Evolutionary conservation across 2,329 filamentous ascomycete species (phyloP), one percentile per base, ranked within the genome.

Genomic region (Calcarisporium arbuscula): DNA sequence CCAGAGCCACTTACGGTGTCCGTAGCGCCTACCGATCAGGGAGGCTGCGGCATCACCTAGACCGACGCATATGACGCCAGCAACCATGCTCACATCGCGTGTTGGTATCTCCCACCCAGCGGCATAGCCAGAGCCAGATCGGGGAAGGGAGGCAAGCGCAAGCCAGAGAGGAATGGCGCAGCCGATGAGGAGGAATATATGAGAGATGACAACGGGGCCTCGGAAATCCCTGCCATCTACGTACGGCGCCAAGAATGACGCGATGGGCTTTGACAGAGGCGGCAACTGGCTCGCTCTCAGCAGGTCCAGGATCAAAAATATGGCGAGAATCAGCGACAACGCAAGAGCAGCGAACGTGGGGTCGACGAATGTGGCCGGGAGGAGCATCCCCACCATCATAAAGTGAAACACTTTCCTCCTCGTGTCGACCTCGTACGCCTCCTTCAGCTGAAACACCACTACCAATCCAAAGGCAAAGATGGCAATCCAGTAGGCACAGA

Each of bases 371-470:
- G 82, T 85, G 2, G 85, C 79, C 0, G 92, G 89, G 3, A 96
- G 70, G 36, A 98, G 81, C 86, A 98, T 95, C 36, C 80, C 79
- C 7, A 96, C 90, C 84, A 96, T 96, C 73, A 90, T 95, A 47
- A 94, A 94, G 58, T 98, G 92, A 57, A 98, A 98, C 17, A 96
- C 85, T 60, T 98, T 98, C 32, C 92, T 80, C 32, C 92, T 77
- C 2, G 92, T 98, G 61, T 98, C 92, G 30, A 98, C 90, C 60
- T 95, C 89, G 46, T 85, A 89, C 32, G 85, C 67, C 4, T 78
- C 68, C 26, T 82, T 85, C 23, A 94, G 72, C 27, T 72, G 76
- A 34, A 92, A 76, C 7, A 95, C 85, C 5, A 85, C 68, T 8
- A 78, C 62, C 22, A 96, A 70, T 1, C 90, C 92, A 2, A 77